Evolutionary conservation across 2,329 filamentous ascomycete species (phyloP).

Genomic region (Arthrobotrys entomopaga): DNA sequence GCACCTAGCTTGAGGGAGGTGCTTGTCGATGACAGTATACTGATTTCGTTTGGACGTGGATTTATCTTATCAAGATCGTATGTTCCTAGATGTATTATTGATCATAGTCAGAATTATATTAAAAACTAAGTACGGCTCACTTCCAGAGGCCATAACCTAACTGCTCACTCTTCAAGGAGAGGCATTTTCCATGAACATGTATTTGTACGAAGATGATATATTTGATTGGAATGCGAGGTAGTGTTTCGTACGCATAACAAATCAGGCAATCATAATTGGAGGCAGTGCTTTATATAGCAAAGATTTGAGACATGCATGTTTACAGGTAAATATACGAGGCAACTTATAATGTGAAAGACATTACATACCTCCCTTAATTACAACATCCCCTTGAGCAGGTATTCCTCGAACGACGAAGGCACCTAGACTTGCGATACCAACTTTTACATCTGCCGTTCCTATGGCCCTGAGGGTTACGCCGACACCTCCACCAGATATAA

Average conservation of each 20-base stretch:
- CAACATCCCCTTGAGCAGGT: slow-evolving; percentile 79
- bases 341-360: too few species aligned
- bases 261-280: too few species aligned
- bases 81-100: slow-evolving; percentile 66
- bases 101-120: slow-evolving; percentile 53
- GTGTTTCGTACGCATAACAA: too few species aligned
- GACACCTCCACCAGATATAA: slow-evolving; percentile 76
- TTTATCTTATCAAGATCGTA: slow-evolving; percentile 65
- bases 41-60: slow-evolving; percentile 76
- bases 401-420: slow-evolving; percentile 82
- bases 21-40: slow-evolving; percentile 76
- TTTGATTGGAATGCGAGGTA: too few species aligned
- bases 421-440: slow-evolving; percentile 79
- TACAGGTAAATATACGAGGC: too few species aligned
- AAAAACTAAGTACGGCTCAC: background rate
- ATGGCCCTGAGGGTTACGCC: slow-evolving; percentile 77
- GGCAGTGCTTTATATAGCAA: too few species aligned
- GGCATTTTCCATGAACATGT: too few species aligned
- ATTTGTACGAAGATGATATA: too few species aligned
- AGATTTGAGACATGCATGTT: too few species aligned
- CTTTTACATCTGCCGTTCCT: slow-evolving; percentile 82
- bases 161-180: too few species aligned
- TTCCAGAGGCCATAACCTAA: too few species aligned
- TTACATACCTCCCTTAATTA: slow-evolving; percentile 56
- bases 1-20: slow-evolving; percentile 77